Base-by-base conservation (phyloP, 257 asterid genomes). In the Lycium barbarum region DNA sequence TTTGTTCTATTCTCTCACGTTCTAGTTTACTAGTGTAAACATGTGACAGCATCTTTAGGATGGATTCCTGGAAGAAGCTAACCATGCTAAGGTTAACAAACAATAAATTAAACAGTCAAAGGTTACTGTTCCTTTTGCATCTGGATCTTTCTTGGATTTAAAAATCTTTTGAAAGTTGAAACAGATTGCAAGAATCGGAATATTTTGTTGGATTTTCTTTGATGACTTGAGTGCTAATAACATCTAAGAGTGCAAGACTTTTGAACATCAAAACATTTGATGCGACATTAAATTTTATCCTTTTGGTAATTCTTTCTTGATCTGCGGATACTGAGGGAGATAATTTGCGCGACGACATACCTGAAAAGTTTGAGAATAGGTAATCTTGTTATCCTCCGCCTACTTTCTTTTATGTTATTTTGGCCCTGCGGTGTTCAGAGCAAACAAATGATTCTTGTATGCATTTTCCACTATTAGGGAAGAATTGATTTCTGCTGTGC, bases 351-450 rank as follows among this genome's bases (percentile, higher is more conserved):
- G n/a, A n/a, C n/a, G n/a, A n/a, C n/a, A n/a, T n/a, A n/a, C n/a
- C n/a, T n/a, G n/a, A n/a, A n/a, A n/a, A n/a, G n/a, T 94, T 93
- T 86, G 86, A 85, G 73, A 91, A 93, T 83, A 87, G 97, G 97
- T 90, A 43, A 10, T 65, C 9, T 65, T 65, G 18, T 26, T 65
- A 4, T 11, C 72, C 72, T 4, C 38, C 72, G 1, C 26, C 43
- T 11, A 26, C 8, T 22, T 26, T 65, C 38, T 65, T 65, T 63
- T 9, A 9, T 22, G 70, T 10, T 63, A 9, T 3, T 51, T 26
- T 65, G 43, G 43, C 72, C 72, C 72, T 65, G 5, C 12, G 18
- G 72, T 65, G n/a, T n/a, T n/a, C n/a, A n/a, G n/a, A n/a, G n/a
- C n/a, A n/a, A n/a, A n/a, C n/a, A n/a, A n/a, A n/a, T 18, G 43